phyloP scores from a whole-genome alignment of 2,329 filamentous ascomycete species.

The Botrytis cinerea region DNA sequence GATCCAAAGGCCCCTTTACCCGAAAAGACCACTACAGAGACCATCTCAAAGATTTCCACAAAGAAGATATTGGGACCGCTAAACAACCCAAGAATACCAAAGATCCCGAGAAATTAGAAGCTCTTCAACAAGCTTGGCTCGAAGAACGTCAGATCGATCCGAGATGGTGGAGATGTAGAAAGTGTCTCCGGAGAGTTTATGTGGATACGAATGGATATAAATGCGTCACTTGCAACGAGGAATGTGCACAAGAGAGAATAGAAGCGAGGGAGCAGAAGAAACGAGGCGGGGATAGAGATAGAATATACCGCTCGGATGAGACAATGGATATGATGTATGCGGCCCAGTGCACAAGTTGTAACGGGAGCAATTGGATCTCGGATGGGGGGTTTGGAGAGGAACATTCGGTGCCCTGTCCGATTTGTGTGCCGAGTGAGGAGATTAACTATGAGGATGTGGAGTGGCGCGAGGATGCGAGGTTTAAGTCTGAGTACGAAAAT shows the following conservation, averaged over 20 bases:
- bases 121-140: constrained; percentile 33
- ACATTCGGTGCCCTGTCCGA: constrained; percentile 9
- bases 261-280: constrained; percentile 13
- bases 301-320: too few species aligned
- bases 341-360: neutral
- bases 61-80: constrained; percentile 42
- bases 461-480: neutral
- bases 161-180: constrained; percentile 37
- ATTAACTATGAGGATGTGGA: neutral
- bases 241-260: constrained; percentile 32
- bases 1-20: constrained; percentile 45
- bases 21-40: constrained; percentile 52
- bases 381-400: neutral
- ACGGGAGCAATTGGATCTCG: neutral
- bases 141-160: constrained; percentile 30
- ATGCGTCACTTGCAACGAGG: constrained; percentile 33
- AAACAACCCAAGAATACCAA: constrained; percentile 29
- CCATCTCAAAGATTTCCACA: constrained; percentile 51
- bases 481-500: neutral
- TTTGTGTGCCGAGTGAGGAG: constrained; percentile 7
- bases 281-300: neutral
- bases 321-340: neutral
- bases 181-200: constrained; percentile 33
- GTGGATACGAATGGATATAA: constrained; percentile 31
- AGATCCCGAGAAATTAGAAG: constrained; percentile 23